phyloP scores from a whole-genome alignment of 495 filamentous ascomycete genomes.

The Annulohypoxylon maeteangense region DNA sequence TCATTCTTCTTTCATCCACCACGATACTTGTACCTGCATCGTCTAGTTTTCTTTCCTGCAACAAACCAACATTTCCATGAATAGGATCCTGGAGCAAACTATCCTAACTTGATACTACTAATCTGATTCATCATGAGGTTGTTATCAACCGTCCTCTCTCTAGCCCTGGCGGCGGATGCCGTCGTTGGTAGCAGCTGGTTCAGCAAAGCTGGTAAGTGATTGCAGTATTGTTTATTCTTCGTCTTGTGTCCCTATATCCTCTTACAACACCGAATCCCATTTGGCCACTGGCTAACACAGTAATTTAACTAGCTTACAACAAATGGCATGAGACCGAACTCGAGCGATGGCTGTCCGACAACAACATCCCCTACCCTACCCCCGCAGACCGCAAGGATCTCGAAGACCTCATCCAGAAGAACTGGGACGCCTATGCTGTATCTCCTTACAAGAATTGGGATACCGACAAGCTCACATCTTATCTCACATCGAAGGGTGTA shows the following conservation, averaged over 20 bases:
- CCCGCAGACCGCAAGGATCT: constrained; percentile 89
- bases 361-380: constrained; percentile 86
- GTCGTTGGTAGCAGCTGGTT: constrained; percentile 82
- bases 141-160: constrained; percentile 72
- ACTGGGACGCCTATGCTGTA: constrained; percentile 80
- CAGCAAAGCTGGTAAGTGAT: constrained; percentile 77
- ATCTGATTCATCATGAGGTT: constrained; percentile 72
- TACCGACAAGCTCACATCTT: constrained; percentile 68
- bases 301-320: constrained; percentile 79
- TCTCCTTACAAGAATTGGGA: constrained; percentile 79
- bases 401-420: constrained; percentile 82
- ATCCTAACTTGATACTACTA: background rate
- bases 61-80: constrained; percentile 1
- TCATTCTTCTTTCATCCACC: constrained; percentile 11
- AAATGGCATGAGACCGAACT: constrained; percentile 99
- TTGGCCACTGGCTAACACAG: constrained; percentile 29
- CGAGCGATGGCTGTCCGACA: constrained; percentile 95
- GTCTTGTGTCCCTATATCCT: background rate
- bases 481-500: constrained; percentile 73
- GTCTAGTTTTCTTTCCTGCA: background rate
- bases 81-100: background rate
- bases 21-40: constrained; percentile 12
- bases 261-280: background rate
- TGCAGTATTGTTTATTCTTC: background rate
- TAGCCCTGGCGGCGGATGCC: constrained; percentile 75